phyloP scores from a whole-genome alignment of 2,329 filamentous ascomycete species.

The Cordyceps javanica region DNA sequence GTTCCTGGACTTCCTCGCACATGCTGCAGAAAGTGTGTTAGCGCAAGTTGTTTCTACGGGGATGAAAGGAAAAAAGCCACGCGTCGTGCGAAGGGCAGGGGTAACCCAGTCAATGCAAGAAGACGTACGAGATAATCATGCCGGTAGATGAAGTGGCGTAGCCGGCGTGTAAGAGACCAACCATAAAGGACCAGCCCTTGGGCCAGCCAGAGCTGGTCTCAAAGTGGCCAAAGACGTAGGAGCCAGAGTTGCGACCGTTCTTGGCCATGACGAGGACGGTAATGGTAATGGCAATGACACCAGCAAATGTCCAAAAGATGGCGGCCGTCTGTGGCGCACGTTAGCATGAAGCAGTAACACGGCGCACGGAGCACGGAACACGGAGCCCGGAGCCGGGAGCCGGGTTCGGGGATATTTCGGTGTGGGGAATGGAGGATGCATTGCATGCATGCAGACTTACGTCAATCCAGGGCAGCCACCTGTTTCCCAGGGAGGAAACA shows the following conservation, averaged over 20 bases:
- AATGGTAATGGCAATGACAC: slow-evolving; percentile 59
- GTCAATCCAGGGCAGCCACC: slow-evolving; percentile 61
- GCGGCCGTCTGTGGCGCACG: slow-evolving; percentile 53
- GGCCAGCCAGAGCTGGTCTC: slow-evolving; percentile 64
- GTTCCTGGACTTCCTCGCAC: slow-evolving; percentile 66
- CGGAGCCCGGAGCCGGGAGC: slow-evolving; percentile 7
- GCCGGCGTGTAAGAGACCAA: slow-evolving; percentile 65
- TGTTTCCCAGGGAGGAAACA: slow-evolving; percentile 62
- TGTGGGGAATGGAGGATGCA: neutral
- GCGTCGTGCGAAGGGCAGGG: slow-evolving; percentile 9
- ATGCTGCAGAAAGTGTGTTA: slow-evolving; percentile 44
- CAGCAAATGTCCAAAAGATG: slow-evolving; percentile 69
- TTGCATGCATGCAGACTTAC: slow-evolving; percentile 39
- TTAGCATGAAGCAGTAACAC: neutral
- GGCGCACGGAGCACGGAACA: neutral
- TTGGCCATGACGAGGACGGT: slow-evolving; percentile 61
- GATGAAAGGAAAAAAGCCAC: no score
- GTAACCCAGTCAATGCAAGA: slow-evolving; percentile 1
- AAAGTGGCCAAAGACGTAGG: slow-evolving; percentile 63
- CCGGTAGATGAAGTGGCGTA: slow-evolving; percentile 71
- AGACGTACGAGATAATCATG: slow-evolving; percentile 69
- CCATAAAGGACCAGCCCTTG: slow-evolving; percentile 65
- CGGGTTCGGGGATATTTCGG: slow-evolving; percentile 6
- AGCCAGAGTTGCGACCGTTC: slow-evolving; percentile 56
- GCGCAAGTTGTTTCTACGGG: neutral